phyloP scores from a whole-genome alignment of 2,329 filamentous ascomycete species.

The Sphaerulina populicola region DNA sequence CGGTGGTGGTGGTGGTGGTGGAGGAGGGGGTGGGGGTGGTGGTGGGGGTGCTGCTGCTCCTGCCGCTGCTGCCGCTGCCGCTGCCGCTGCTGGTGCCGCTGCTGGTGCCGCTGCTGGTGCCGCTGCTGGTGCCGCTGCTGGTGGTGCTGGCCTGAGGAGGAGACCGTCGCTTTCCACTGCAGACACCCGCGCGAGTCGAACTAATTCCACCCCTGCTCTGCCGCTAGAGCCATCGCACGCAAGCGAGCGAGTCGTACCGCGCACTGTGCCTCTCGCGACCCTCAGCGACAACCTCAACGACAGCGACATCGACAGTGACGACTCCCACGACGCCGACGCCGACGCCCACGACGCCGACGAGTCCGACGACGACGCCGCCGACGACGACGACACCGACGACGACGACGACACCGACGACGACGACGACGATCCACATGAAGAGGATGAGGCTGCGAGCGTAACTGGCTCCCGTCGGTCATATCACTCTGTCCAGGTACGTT shows the following conservation, averaged over 20 bases:
- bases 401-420: conserved; percentile 2
- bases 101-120: background rate
- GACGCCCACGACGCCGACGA: background rate
- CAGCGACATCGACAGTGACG: background rate
- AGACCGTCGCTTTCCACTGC: conserved; percentile 1
- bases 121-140: background rate
- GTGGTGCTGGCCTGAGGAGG: background rate
- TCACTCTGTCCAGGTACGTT: conserved; percentile 28
- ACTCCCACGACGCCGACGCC: conserved; percentile 1
- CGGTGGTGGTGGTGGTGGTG: background rate
- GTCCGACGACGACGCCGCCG: too few species aligned
- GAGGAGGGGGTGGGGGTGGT: background rate
- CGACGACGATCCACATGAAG: conserved; percentile 18
- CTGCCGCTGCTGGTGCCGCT: background rate
- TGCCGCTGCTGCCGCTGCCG: background rate
- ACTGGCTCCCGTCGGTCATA: conserved; percentile 26
- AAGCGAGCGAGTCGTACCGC: background rate
- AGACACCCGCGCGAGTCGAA: background rate
- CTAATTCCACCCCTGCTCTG: conserved; percentile 4
- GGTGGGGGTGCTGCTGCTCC: background rate
- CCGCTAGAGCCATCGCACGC: background rate
- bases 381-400: background rate
- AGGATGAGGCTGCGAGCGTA: conserved; percentile 29
- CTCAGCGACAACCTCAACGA: background rate
- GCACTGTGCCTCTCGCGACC: background rate